Evolutionary conservation across 805 yeast genomes (phyloP).

Genomic region (Pichia nanzhaoensis): DNA sequence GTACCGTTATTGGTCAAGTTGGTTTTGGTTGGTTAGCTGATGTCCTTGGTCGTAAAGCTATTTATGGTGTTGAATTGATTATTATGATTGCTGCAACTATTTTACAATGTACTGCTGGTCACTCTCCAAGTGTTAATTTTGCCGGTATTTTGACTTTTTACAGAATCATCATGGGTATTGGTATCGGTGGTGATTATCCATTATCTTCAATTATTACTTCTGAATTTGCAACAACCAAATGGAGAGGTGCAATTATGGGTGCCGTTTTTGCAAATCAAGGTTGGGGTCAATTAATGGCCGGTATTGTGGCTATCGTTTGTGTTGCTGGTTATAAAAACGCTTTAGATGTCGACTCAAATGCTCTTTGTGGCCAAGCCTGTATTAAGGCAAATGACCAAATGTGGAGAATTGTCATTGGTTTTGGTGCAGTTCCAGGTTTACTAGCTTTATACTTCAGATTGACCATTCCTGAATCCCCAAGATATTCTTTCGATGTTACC

Average conservation of each 20-base stretch:
- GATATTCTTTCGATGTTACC: constrained; percentile 75
- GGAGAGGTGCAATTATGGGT: constrained; percentile 98
- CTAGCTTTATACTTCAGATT: constrained; percentile 84
- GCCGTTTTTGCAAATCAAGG: constrained; percentile 97
- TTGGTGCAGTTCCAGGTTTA: constrained; percentile 85
- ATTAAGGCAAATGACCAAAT: constrained; percentile 77
- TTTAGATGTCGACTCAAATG: constrained; percentile 47
- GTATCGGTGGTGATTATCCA: constrained; percentile 97
- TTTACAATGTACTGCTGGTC: constrained; percentile 68
- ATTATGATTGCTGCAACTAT: constrained; percentile 76
- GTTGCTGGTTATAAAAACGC: constrained; percentile 71
- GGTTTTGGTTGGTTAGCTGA: constrained; percentile 82
- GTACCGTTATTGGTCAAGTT: constrained; percentile 88
- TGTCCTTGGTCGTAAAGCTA: constrained; percentile 74
- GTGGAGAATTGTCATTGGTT: constrained; percentile 90
- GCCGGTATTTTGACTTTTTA: constrained; percentile 68
- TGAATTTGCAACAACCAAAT: constrained; percentile 87
- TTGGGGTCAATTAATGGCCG: constrained; percentile 88
- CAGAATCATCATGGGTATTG: constrained; percentile 89
- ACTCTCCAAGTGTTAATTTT: constrained; percentile 63
- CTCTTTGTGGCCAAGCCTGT: constrained; percentile 63
- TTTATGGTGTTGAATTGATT: constrained; percentile 83
- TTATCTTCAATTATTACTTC: constrained; percentile 88
- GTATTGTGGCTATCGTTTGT: constrained; percentile 70
- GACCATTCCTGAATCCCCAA: constrained; percentile 92